These are phyloP conservation scores for Penicillium hesseltinei DNA, from an alignment of 2,329 filamentous ascomycete species.

Conservation along the genomic window DNA sequence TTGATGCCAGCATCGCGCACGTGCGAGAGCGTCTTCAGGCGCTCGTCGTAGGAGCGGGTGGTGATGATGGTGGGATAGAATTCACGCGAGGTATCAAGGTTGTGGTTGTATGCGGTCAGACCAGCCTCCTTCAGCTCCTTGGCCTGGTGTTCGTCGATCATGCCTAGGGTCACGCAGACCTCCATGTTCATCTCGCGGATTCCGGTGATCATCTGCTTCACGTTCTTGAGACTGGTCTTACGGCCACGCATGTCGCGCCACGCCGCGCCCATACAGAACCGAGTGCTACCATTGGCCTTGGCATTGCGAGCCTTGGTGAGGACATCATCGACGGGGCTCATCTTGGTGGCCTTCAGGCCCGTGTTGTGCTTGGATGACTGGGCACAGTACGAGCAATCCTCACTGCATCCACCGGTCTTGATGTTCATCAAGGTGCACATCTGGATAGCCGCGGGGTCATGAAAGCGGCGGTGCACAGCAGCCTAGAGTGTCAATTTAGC, in stretches of 20 bases:
- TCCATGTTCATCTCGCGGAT: slow-evolving; percentile 84
- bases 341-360: slow-evolving; percentile 74
- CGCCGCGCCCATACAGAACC: slow-evolving; percentile 93
- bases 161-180: slow-evolving; percentile 87
- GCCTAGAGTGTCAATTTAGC: slow-evolving; percentile 51
- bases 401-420: slow-evolving; percentile 87
- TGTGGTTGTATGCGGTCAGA: slow-evolving; percentile 91
- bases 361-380: slow-evolving; percentile 80
- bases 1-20: slow-evolving; percentile 85
- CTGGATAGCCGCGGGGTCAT: slow-evolving; percentile 78
- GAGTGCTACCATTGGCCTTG: slow-evolving; percentile 78
- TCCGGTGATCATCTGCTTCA: slow-evolving; percentile 81
- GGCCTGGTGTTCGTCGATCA: slow-evolving; percentile 81
- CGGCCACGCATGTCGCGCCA: slow-evolving; percentile 93
- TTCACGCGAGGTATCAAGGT: slow-evolving; percentile 85
- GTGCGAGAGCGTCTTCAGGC: slow-evolving; percentile 72
- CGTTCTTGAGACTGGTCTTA: slow-evolving; percentile 77
- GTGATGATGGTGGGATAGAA: slow-evolving; percentile 86
- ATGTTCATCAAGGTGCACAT: slow-evolving; percentile 97
- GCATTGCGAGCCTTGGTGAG: slow-evolving; percentile 74
- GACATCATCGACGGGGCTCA: slow-evolving; percentile 76
- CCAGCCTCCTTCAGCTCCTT: slow-evolving; percentile 79
- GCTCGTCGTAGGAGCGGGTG: slow-evolving; percentile 82
- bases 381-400: slow-evolving; percentile 91
- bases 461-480: slow-evolving; percentile 77